A percentile compares a stretch with the other conserved stretches of the same genome.
Conservation (phyloP, 306 rosid genomes). For the Rosa lucieae region DNA sequence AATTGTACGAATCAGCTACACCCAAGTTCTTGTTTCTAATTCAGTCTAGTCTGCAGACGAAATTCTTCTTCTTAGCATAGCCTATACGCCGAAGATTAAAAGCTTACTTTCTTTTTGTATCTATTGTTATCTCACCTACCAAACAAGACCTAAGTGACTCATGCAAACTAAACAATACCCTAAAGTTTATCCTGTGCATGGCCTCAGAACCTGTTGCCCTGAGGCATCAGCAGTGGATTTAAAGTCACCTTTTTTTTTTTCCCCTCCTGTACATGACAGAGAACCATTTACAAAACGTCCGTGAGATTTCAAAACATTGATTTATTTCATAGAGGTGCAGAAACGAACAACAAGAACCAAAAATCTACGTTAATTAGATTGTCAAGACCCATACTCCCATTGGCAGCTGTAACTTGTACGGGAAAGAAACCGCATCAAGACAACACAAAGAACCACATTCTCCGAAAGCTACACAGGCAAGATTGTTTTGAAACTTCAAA, state of each 20-base stretch:
- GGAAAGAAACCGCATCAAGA: too few species aligned
- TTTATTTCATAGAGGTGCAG: too few species aligned
- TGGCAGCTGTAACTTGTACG: too few species aligned
- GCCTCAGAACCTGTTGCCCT: neutral
- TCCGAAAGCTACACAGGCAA: too few species aligned
- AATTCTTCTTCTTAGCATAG: neutral
- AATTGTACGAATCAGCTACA: neutral
- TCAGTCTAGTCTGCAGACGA: neutral
- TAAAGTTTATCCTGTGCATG: neutral
- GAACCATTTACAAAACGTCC: too few species aligned
- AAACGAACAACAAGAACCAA: too few species aligned
- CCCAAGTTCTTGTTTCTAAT: neutral
- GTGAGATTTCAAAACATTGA: too few species aligned
- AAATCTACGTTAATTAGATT: too few species aligned
- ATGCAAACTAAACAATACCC: neutral
- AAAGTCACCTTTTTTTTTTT: too few species aligned
- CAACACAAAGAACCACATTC: too few species aligned
- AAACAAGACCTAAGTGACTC: neutral
- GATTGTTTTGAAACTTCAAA: too few species aligned
- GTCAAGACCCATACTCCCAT: neutral
- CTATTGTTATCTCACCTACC: neutral
- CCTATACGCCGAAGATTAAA: neutral
- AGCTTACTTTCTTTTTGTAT: neutral
- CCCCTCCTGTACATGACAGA: too few species aligned
- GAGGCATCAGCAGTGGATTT: neutral